Evolutionary conservation across 768 basidiomycete species (phyloP).

Genomic region (Podaxis pistillaris): DNA sequence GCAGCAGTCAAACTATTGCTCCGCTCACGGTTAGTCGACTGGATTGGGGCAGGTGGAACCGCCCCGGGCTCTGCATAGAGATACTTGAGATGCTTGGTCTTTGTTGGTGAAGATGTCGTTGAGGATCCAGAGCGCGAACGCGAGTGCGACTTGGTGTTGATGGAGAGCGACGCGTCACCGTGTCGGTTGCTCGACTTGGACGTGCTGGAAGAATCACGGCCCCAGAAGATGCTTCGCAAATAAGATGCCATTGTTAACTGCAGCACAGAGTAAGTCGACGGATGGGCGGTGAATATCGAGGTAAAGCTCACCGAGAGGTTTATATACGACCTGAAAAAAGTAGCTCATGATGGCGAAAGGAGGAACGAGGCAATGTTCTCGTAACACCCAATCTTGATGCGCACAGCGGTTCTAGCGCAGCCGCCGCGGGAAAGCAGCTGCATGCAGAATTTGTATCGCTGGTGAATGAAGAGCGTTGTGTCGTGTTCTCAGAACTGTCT

Average conservation of each 20-base stretch:
- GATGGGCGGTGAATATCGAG: neutral
- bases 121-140: conserved; percentile 40
- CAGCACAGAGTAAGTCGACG: neutral
- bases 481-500: neutral
- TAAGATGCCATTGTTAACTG: conserved; percentile 9
- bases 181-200: conserved; percentile 7
- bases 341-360: conserved; percentile 1
- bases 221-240: conserved; percentile 13
- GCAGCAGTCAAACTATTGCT: conserved; percentile 37
- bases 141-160: conserved; percentile 33
- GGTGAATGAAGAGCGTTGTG: conserved; percentile 3
- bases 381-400: conserved; percentile 1
- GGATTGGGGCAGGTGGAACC: conserved; percentile 34
- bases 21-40: conserved; percentile 33
- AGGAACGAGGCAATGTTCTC: neutral
- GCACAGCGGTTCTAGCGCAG: neutral
- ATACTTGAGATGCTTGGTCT: conserved; percentile 32
- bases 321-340: conserved; percentile 6
- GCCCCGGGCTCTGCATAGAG: conserved; percentile 37
- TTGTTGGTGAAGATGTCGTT: conserved; percentile 19
- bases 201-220: conserved; percentile 3
- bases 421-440: neutral
- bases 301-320: neutral
- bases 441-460: neutral
- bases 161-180: neutral